Percentiles rank a stretch among this genome's conserved stretches.
These are phyloP conservation scores for Ajuga chamaepitys DNA, from an alignment of 257 asterid genomes.

Conservation along the genomic window DNA sequence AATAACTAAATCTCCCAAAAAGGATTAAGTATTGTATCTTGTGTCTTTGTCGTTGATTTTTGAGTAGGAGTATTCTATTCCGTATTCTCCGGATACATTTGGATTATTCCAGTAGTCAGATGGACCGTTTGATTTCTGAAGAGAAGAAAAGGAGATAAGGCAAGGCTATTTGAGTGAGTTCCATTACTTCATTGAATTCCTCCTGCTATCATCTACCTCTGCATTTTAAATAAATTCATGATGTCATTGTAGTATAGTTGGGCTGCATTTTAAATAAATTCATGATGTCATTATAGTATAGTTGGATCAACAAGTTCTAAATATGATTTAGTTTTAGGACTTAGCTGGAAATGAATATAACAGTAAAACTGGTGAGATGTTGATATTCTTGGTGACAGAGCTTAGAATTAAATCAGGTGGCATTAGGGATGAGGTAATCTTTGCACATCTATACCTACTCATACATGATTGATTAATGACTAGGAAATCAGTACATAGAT, in stretches of 20 bases:
- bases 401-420: background rate
- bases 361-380: conserved; percentile 2
- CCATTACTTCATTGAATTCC: background rate
- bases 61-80: no score
- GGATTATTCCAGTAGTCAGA: no score
- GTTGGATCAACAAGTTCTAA: background rate
- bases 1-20: no score
- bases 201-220: background rate
- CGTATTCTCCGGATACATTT: no score
- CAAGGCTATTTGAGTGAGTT: background rate
- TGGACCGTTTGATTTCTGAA: no score
- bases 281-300: background rate
- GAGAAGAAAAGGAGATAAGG: no score
- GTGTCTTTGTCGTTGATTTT: no score
- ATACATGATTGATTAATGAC: background rate
- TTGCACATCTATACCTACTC: background rate
- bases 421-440: background rate
- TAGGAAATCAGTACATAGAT: background rate
- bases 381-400: background rate
- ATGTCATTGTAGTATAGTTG: background rate
- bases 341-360: background rate
- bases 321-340: background rate
- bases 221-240: background rate
- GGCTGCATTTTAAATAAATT: background rate
- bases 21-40: no score